phyloP scores from a whole-genome alignment of 2,329 filamentous ascomycete species.

The Diplodia scrobiculata region DNA sequence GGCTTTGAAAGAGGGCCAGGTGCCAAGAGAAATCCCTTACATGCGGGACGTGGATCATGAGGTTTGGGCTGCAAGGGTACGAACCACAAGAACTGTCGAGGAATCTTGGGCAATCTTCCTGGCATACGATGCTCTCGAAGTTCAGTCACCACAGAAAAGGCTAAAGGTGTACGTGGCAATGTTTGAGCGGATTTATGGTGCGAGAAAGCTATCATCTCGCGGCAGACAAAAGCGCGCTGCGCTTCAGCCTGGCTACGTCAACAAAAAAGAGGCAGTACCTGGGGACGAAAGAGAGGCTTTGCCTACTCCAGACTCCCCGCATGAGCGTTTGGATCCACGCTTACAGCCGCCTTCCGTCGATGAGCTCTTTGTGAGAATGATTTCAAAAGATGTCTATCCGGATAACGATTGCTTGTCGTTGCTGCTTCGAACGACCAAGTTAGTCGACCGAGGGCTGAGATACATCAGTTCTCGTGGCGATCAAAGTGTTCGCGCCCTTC shows the following conservation, averaged over 20 bases:
- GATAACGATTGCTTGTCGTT: slow-evolving; percentile 56
- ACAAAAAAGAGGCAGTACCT: slow-evolving; percentile 48
- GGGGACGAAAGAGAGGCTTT: slow-evolving; percentile 62
- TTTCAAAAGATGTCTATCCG: slow-evolving; percentile 53
- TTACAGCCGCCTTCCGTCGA: slow-evolving; percentile 61
- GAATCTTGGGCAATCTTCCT: slow-evolving; percentile 68
- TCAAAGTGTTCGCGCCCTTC: not conserved
- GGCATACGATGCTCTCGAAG: slow-evolving; percentile 53
- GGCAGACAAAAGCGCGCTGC: not conserved
- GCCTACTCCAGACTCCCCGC: slow-evolving; percentile 59
- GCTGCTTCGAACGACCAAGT: slow-evolving; percentile 52
- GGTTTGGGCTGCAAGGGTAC: slow-evolving; percentile 60
- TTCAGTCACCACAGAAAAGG: slow-evolving; percentile 38
- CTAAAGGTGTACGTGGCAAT: slow-evolving; percentile 57
- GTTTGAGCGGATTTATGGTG: slow-evolving; percentile 54
- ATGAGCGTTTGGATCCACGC: slow-evolving; percentile 67
- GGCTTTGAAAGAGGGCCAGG: slow-evolving; percentile 17
- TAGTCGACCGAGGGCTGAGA: slow-evolving; percentile 30
- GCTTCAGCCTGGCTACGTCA: not conserved
- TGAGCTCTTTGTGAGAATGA: slow-evolving; percentile 64
- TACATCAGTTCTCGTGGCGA: not conserved
- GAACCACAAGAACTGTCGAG: slow-evolving; percentile 61
- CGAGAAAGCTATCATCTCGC: not conserved
- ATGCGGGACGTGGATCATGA: slow-evolving; percentile 21
- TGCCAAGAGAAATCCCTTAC: not conserved